These are phyloP conservation scores for Ophiocordyceps camponoti-leonardi DNA, from an alignment of 2,329 filamentous ascomycete genomes.

Conservation along the genomic window DNA sequence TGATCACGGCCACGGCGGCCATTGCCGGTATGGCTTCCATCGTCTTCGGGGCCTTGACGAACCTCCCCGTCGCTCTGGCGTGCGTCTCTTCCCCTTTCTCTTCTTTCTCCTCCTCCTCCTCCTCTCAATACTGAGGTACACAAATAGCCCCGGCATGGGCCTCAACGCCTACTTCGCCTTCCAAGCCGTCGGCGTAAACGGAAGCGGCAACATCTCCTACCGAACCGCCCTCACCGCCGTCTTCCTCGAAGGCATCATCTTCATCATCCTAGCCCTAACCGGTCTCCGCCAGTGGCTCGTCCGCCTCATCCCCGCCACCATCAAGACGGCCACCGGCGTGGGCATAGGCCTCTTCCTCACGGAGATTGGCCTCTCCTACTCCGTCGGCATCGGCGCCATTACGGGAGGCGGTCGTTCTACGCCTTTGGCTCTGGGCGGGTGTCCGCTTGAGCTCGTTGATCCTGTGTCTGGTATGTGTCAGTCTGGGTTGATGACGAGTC, in stretches of 20 bases:
- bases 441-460: constrained; percentile 24
- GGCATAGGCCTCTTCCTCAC: constrained; percentile 75
- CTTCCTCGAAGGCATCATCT: constrained; percentile 77
- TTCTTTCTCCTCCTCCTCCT: not conserved
- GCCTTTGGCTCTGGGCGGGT: constrained; percentile 61
- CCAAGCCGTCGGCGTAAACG: constrained; percentile 53
- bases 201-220: constrained; percentile 56
- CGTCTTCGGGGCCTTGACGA: constrained; percentile 68
- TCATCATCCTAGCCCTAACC: constrained; percentile 61
- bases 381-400: constrained; percentile 65
- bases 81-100: constrained; percentile 12
- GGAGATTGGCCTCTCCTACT: constrained; percentile 60
- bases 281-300: constrained; percentile 82
- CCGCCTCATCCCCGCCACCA: constrained; percentile 62
- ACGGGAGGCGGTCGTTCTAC: constrained; percentile 44
- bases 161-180: constrained; percentile 81
- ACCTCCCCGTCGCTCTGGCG: constrained; percentile 27
- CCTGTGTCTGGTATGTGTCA: constrained; percentile 39
- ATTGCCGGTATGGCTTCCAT: constrained; percentile 68
- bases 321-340: constrained; percentile 74
- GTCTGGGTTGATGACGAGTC: constrained; percentile 61
- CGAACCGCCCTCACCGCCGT: constrained; percentile 66
- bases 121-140: too few species aligned
- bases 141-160: constrained; percentile 45
- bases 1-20: constrained; percentile 72